A percentile compares a stretch with the other conserved stretches of the same genome.
Evolutionary conservation across 257 asterid species (phyloP).

Genomic region (Ajuga chamaepitys): DNA sequence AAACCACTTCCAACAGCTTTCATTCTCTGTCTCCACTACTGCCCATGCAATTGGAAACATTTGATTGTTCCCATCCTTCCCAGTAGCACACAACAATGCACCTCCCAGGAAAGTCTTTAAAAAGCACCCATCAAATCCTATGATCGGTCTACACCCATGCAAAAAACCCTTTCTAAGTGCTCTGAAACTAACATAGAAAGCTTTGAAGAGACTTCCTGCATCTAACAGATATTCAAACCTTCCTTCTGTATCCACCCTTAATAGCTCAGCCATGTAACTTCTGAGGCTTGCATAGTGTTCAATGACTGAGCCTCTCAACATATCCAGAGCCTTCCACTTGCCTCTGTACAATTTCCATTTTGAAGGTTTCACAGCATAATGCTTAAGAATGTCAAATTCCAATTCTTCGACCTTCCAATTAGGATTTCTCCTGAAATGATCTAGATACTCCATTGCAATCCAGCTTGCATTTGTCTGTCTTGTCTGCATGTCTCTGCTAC

Average conservation of each 20-base stretch:
- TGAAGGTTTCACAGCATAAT: background rate
- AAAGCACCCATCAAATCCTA: background rate
- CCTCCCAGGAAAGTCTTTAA: background rate
- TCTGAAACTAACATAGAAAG: background rate
- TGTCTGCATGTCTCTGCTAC: background rate
- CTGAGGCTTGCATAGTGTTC: background rate
- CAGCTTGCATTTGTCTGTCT: background rate
- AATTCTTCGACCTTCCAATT: background rate
- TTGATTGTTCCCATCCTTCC: too few relatives aligned
- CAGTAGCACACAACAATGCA: background rate
- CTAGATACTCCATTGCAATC: background rate
- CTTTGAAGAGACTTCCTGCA: background rate
- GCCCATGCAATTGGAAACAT: background rate
- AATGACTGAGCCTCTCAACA: background rate
- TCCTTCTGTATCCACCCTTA: background rate
- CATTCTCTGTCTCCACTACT: background rate
- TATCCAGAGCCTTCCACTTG: background rate
- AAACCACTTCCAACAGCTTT: background rate
- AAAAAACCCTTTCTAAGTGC: background rate
- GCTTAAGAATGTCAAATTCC: background rate
- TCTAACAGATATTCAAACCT: background rate
- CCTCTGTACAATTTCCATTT: background rate
- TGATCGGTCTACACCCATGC: background rate
- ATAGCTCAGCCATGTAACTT: background rate
- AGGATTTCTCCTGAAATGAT: background rate